These are phyloP conservation scores for Sclerotinia minor DNA, from an alignment of 2,329 filamentous ascomycete species.

Conservation along the genomic window DNA sequence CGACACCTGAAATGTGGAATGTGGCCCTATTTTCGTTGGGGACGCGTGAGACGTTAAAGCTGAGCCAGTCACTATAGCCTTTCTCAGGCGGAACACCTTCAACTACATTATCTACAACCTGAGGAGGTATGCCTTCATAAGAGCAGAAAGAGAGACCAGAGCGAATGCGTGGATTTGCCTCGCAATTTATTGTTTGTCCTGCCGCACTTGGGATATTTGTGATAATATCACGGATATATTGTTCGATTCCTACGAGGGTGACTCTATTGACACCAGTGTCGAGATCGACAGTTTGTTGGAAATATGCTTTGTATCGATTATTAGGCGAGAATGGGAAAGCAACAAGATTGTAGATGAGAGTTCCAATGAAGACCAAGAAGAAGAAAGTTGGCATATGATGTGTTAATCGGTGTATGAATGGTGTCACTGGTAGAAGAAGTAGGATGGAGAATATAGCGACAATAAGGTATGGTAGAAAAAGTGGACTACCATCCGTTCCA, in stretches of 20 bases:
- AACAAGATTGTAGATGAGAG: constrained; percentile 79
- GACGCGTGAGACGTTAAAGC: constrained; percentile 58
- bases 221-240: constrained; percentile 68
- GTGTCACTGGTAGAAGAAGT: constrained; percentile 72
- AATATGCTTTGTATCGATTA: constrained; percentile 82
- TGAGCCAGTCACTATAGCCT: constrained; percentile 60
- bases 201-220: constrained; percentile 68
- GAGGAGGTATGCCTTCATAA: constrained; percentile 68
- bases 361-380: constrained; percentile 69
- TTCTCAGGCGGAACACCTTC: constrained; percentile 47
- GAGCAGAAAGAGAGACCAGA: constrained; percentile 64
- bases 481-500: constrained; percentile 75
- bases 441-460: constrained; percentile 69
- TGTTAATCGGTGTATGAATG: constrained; percentile 84
- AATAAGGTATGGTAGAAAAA: constrained; percentile 69
- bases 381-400: constrained; percentile 80
- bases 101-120: constrained; percentile 54
- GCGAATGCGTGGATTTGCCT: constrained; percentile 44
- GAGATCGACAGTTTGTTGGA: constrained; percentile 78
- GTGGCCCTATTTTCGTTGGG: constrained; percentile 52
- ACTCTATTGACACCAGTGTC: constrained; percentile 70
- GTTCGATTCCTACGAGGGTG: constrained; percentile 65
- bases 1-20: constrained; percentile 67
- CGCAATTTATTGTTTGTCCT: constrained; percentile 60
- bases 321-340: constrained; percentile 85